Conservation (phyloP, 768 basidiomycete species). For the Pleurotus salmoneostramineus region DNA sequence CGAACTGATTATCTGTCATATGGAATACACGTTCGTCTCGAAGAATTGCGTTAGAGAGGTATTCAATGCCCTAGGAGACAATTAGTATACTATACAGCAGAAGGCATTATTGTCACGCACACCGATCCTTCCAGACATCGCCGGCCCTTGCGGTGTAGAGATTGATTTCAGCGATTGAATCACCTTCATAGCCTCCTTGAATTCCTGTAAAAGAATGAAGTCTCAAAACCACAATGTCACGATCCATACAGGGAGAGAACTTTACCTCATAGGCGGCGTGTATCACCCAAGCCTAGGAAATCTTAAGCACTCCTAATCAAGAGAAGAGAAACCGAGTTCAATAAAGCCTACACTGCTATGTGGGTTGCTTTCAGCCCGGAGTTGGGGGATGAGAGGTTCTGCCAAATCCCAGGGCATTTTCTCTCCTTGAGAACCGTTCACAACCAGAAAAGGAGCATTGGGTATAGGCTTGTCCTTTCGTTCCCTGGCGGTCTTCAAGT, state of each 20-base stretch:
- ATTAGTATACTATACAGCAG: not conserved
- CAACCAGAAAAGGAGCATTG: not conserved
- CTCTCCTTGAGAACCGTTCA: not conserved
- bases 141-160: not conserved
- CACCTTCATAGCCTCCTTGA: conserved; percentile 20
- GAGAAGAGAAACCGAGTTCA: not conserved
- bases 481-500: conserved; percentile 19
- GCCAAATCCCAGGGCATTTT: conserved; percentile 10
- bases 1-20: not conserved
- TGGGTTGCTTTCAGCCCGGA: not conserved
- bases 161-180: conserved; percentile 19
- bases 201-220: conserved; percentile 19
- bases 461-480: not conserved
- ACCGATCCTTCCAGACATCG: not conserved
- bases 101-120: not conserved
- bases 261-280: conserved; percentile 25
- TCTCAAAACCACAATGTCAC: not conserved
- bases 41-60: conserved; percentile 33
- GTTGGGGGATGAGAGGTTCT: not conserved
- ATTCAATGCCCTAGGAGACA: conserved; percentile 21
- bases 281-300: conserved; percentile 27
- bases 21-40: conserved; percentile 19
- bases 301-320: not conserved
- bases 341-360: not conserved
- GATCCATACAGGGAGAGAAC: not conserved